Evolutionary conservation across 306 rosid genomes (phyloP).

Genomic region (Lotus japonicus): DNA sequence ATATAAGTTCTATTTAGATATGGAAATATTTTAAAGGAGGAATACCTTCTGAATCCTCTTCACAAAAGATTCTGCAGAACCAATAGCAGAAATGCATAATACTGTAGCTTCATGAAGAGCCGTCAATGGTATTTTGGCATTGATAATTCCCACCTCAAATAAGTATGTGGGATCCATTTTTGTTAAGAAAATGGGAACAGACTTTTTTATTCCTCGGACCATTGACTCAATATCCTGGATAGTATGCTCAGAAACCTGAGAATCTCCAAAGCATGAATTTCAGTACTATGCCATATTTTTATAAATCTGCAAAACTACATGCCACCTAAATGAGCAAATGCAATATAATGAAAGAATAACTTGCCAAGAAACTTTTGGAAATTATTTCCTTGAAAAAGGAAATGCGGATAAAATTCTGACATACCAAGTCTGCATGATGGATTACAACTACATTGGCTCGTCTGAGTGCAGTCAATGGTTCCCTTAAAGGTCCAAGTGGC

Average conservation of each 20-base stretch:
- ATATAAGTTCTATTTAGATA: neutral
- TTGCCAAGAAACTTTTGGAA: neutral
- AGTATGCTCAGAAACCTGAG: slow-evolving; percentile 55
- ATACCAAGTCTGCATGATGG: slow-evolving; percentile 84
- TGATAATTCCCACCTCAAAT: slow-evolving; percentile 43
- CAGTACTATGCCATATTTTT: neutral
- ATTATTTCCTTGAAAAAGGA: neutral
- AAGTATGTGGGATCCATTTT: slow-evolving; percentile 72
- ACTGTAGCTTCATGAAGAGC: slow-evolving; percentile 36
- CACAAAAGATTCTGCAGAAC: slow-evolving; percentile 78
- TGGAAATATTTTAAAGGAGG: neutral
- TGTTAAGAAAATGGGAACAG: slow-evolving; percentile 59
- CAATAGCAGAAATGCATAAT: slow-evolving; percentile 82
- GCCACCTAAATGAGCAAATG: neutral
- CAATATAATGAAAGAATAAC: neutral
- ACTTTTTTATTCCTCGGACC: slow-evolving; percentile 36
- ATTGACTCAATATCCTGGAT: slow-evolving; percentile 42
- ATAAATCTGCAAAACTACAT: neutral
- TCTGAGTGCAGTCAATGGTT: slow-evolving; percentile 59
- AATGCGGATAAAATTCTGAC: neutral
- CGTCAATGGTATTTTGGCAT: slow-evolving; percentile 37
- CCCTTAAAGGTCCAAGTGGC: slow-evolving; percentile 94
- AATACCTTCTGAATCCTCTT: slow-evolving; percentile 60
- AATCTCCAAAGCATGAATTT: slow-evolving; percentile 16
- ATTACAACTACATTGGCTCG: slow-evolving; percentile 68